These are phyloP conservation scores for Raphanus hybrid DNA, from an alignment of 441 rosid species.

Conservation along the genomic window DNA sequence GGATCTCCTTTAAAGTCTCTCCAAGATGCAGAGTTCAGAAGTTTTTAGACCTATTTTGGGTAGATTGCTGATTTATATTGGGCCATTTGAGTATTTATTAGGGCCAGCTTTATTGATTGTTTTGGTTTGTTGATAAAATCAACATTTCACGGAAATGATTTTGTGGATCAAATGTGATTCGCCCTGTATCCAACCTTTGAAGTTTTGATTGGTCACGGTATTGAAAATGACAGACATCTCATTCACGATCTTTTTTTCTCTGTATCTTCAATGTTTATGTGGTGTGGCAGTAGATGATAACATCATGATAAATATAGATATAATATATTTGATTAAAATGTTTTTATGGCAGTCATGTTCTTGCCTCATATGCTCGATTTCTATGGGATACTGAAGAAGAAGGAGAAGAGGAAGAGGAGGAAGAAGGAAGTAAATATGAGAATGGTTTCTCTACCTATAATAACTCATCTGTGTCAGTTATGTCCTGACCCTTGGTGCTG, in stretches of 20 bases:
- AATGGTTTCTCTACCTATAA: slow-evolving; percentile 36
- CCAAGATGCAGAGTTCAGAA: neutral
- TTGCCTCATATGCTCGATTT: slow-evolving; percentile 73
- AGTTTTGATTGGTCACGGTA: slow-evolving; percentile 33
- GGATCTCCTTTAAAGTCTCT: neutral
- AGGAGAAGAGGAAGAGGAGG: slow-evolving; percentile 31
- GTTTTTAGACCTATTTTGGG: neutral
- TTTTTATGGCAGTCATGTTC: slow-evolving; percentile 57
- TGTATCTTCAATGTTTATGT: slow-evolving; percentile 22
- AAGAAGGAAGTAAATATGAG: slow-evolving; percentile 34
- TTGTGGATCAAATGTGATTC: slow-evolving; percentile 33
- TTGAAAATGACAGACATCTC: slow-evolving; percentile 27
- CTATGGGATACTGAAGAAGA: slow-evolving; percentile 69
- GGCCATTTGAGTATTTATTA: neutral
- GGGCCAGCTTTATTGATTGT: slow-evolving; percentile 4
- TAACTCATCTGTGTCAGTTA: slow-evolving; percentile 44
- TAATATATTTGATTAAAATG: neutral
- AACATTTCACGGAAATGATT: slow-evolving; percentile 12
- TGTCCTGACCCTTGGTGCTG: slow-evolving; percentile 39
- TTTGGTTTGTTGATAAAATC: slow-evolving; percentile 20
- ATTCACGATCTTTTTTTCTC: neutral
- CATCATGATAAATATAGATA: neutral
- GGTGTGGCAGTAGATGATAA: slow-evolving; percentile 14
- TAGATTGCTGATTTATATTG: neutral
- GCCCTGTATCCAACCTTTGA: slow-evolving; percentile 36